These are phyloP conservation scores for Fistulinella cinereoalba DNA, from an alignment of 1,284 basidiomycete species.

Conservation along the genomic window DNA sequence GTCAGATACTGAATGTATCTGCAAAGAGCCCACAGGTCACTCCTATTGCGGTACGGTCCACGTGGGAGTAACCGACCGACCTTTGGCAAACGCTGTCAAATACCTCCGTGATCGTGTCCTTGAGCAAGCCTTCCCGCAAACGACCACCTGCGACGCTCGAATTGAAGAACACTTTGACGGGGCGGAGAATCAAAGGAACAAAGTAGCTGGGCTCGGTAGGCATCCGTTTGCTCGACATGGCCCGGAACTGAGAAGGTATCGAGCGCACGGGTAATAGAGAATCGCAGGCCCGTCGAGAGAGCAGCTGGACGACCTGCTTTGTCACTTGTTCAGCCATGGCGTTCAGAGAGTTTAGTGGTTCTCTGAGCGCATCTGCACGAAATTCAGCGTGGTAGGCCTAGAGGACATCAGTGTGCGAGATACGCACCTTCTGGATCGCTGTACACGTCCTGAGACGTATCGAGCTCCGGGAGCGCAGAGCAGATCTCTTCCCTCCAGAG, in stretches of 20 bases:
- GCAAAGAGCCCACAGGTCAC: slow-evolving; percentile 3
- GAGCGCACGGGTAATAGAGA: slow-evolving; percentile 84
- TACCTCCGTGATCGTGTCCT: slow-evolving; percentile 58
- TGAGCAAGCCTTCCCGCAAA: slow-evolving; percentile 54
- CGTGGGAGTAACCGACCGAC: slow-evolving; percentile 41
- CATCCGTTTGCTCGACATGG: slow-evolving; percentile 70
- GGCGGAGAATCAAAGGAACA: slow-evolving; percentile 75
- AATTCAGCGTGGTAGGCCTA: neutral
- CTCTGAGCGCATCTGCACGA: slow-evolving; percentile 55
- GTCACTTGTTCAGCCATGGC: slow-evolving; percentile 54
- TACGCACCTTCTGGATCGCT: slow-evolving; percentile 51
- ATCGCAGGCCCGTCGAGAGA: slow-evolving; percentile 80
- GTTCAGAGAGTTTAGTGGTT: slow-evolving; percentile 47
- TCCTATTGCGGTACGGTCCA: neutral
- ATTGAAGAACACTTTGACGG: slow-evolving; percentile 77
- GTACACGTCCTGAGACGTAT: slow-evolving; percentile 36
- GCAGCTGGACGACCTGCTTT: slow-evolving; percentile 64
- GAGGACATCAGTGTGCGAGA: neutral
- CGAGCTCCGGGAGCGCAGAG: slow-evolving; percentile 48
- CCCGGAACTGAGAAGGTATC: slow-evolving; percentile 83
- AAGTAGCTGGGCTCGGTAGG: slow-evolving; percentile 84
- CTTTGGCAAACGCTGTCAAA: slow-evolving; percentile 73
- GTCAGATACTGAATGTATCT: slow-evolving; percentile 71
- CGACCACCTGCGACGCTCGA: slow-evolving; percentile 54
- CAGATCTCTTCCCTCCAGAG: slow-evolving; percentile 70